Evolutionary conservation across 2,329 filamentous ascomycete genomes (phyloP).

Genomic region (Ilyonectria robusta): DNA sequence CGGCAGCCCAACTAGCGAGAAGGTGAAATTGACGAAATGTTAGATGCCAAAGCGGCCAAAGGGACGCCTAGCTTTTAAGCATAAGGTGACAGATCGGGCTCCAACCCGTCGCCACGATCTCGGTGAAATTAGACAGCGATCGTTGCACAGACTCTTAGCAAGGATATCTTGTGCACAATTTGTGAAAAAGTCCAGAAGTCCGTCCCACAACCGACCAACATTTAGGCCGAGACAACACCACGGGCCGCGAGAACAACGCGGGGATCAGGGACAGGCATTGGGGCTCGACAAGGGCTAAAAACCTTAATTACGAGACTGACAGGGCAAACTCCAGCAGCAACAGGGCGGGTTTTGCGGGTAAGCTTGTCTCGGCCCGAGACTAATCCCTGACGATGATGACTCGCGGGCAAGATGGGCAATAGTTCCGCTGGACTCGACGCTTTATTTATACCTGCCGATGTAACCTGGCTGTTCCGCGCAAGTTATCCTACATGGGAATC

Average conservation of each 20-base stretch:
- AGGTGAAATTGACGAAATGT: neutral
- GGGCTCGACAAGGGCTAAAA: neutral
- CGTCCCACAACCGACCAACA: neutral
- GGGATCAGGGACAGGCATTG: neutral
- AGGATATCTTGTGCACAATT: neutral
- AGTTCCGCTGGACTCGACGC: neutral
- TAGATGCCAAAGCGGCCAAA: conserved; percentile 2
- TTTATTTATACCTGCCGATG: neutral
- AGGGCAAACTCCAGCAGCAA: neutral
- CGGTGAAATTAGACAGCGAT: neutral
- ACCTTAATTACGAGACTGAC: conserved; percentile 1
- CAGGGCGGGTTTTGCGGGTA: neutral
- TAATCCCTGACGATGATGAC: neutral
- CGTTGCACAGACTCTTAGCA: neutral
- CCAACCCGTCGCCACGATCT: neutral
- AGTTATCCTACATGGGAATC: neutral
- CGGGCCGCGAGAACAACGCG: neutral
- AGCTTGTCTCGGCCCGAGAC: conserved; percentile 1
- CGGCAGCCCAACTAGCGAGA: neutral
- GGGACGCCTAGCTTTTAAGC: neutral
- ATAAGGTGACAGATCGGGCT: neutral
- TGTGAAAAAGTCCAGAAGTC: neutral
- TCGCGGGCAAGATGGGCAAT: neutral
- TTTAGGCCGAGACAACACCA: neutral
- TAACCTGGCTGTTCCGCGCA: neutral